Evolutionary conservation across 2,329 filamentous ascomycete genomes (phyloP).

Genomic region (Fusarium protoensiforme): DNA sequence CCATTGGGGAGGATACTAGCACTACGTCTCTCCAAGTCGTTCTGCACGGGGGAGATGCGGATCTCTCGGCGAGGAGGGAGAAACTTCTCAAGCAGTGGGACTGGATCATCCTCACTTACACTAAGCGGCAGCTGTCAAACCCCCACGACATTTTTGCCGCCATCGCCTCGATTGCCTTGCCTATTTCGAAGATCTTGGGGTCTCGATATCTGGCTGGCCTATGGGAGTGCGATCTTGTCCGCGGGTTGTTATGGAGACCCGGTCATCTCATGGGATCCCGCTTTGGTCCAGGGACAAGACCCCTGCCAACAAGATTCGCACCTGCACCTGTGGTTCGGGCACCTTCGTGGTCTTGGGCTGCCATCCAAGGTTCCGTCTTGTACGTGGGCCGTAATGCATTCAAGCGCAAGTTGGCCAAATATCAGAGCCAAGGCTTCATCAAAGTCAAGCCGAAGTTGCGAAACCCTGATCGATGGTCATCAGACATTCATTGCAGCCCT

Average conservation of each 20-base stretch:
- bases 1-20: not conserved
- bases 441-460: not conserved
- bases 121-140: conserved; percentile 8
- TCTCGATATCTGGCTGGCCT: conserved; percentile 21
- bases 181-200: not conserved
- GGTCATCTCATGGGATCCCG: not conserved
- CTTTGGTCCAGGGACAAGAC: conserved; percentile 4
- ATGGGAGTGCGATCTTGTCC: conserved; percentile 15
- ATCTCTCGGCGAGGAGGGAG: not conserved
- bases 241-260: conserved; percentile 3
- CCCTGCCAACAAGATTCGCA: not conserved
- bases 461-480: not conserved
- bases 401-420: not conserved
- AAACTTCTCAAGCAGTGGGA: conserved; percentile 9
- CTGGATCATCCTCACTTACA: not conserved
- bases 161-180: conserved; percentile 2
- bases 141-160: conserved; percentile 25
- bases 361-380: conserved; percentile 6
- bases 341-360: conserved; percentile 25
- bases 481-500: not conserved
- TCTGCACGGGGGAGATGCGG: not conserved
- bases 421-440: not conserved
- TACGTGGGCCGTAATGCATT: not conserved
- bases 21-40: not conserved
- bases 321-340: not conserved